Evolutionary conservation across 2,329 filamentous ascomycete species (phyloP).

Genomic region (Fusarium annulatum): DNA sequence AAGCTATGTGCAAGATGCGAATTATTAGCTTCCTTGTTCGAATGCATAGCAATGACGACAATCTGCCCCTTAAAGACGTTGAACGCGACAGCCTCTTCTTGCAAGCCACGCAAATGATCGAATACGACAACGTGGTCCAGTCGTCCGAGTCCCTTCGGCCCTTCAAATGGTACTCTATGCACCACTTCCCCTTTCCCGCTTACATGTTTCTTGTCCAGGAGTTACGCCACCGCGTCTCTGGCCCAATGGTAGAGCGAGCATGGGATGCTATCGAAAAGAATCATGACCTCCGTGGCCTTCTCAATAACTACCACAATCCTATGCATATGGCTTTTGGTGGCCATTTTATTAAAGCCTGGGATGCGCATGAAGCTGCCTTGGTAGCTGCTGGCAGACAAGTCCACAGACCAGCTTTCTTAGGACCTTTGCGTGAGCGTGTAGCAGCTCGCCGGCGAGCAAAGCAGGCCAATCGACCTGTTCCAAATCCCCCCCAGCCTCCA

Average conservation of each 20-base stretch:
- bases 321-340: conserved; percentile 68
- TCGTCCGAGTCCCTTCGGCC: conserved; percentile 61
- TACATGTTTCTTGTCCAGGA: conserved; percentile 71
- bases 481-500: conserved; percentile 38
- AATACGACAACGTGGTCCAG: conserved; percentile 68
- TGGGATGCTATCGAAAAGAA: conserved; percentile 68
- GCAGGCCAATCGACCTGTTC: conserved; percentile 44
- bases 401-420: conserved; percentile 60
- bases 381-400: conserved; percentile 56
- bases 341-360: conserved; percentile 72
- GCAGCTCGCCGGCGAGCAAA: conserved; percentile 50
- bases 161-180: conserved; percentile 69
- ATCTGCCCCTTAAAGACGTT: conserved; percentile 53
- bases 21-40: conserved; percentile 65
- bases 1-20: conserved; percentile 67
- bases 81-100: conserved; percentile 65
- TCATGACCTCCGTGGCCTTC: conserved; percentile 62
- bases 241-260: conserved; percentile 67
- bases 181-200: conserved; percentile 70
- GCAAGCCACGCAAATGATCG: conserved; percentile 67
- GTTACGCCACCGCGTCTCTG: conserved; percentile 62
- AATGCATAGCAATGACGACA: conserved; percentile 53
- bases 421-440: conserved; percentile 58
- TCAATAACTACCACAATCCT: conserved; percentile 63
- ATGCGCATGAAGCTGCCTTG: conserved; percentile 63